phyloP scores from a whole-genome alignment of 2,329 filamentous ascomycete genomes.

The Ophiosphaerella korrae region DNA sequence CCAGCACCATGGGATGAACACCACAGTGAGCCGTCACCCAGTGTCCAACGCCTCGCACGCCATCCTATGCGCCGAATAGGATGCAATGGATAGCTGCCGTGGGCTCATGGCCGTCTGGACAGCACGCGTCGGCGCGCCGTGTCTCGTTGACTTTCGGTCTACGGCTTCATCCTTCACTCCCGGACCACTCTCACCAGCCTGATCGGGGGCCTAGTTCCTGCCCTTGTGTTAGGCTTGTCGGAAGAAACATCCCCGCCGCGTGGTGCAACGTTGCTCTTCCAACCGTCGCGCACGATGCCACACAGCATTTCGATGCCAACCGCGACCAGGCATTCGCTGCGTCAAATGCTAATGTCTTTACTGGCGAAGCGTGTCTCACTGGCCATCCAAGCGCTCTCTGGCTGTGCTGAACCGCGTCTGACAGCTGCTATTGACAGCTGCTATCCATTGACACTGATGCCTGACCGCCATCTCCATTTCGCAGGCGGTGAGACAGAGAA shows the following conservation, averaged over 20 bases:
- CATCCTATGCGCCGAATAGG: slow-evolving; percentile 25
- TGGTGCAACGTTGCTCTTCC: slow-evolving; percentile 9
- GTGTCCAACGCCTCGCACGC: too few relatives aligned
- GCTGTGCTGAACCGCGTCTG: slow-evolving; percentile 21
- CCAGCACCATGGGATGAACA: neutral
- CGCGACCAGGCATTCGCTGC: neutral
- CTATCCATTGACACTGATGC: too few relatives aligned
- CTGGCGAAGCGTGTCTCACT: slow-evolving; percentile 13
- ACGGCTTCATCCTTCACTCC: slow-evolving; percentile 10
- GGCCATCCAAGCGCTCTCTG: slow-evolving; percentile 10
- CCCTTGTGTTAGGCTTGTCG: slow-evolving; percentile 19
- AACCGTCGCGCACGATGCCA: slow-evolving; percentile 5
- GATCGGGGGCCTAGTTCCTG: slow-evolving; percentile 28
- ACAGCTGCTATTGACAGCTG: too few relatives aligned
- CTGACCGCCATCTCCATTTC: too few relatives aligned
- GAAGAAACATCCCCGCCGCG: slow-evolving; percentile 19
- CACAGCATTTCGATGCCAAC: neutral
- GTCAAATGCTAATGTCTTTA: slow-evolving; percentile 6
- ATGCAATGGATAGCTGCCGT: slow-evolving; percentile 16
- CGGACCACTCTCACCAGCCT: slow-evolving; percentile 15
- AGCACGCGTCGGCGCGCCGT: slow-evolving; percentile 14
- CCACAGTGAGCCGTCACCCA: neutral
- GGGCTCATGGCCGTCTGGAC: slow-evolving; percentile 11
- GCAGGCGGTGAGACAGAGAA: too few relatives aligned
- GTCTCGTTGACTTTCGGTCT: slow-evolving; percentile 11